Evolutionary conservation across 495 filamentous ascomycete genomes (phyloP), one percentile per base, ranked within the genome.

Genomic region (Trypethelium eluteriae): DNA sequence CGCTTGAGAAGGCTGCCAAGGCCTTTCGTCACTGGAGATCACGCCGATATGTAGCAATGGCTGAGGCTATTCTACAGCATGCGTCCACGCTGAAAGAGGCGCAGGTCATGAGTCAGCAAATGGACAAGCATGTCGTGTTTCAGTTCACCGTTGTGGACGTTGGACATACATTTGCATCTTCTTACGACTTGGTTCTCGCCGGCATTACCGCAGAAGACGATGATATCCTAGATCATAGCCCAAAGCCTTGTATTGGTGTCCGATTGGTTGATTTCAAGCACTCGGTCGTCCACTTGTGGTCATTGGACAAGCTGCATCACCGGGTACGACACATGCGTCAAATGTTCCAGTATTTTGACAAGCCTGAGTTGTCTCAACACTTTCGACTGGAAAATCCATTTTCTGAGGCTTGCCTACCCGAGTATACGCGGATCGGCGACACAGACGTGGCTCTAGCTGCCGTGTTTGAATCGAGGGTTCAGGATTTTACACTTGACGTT

Each of bases 51-150:
- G 90, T 98, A 62, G 87, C 87, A 64, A 96, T 99, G 89, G 91
- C 93, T n/a, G 94, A 97, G 75, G 86, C 88, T 14, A 85, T 98
- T 38, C 76, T 98, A 35, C 91, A 95, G 70, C 85, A 95, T 76
- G 93, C 93, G 7, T 86, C 89, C 12, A 85, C 85, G 44, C 77
- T 98, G 49, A 98, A 98, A 76, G 94, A 98, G 75, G 95, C 93
- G 3, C 94, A 98, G 74, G 86, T 98, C 62, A 93, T 98, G 89
- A 97, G 95, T 78, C 91, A 96, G 67, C 91, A 92, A 68, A 90
- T 98, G 83, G 92, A 94, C 70, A 94, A 96, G 77, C 86, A 86
- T 69, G 88, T 96, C 16, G 89, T 93, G 41, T 98, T 98, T 77
- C 94, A 98, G 76, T 98, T 96, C 74, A 88, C 91, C 18, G 85